Conservation (phyloP, 2,329 filamentous ascomycete species). For the Niveomyces coronatus region DNA sequence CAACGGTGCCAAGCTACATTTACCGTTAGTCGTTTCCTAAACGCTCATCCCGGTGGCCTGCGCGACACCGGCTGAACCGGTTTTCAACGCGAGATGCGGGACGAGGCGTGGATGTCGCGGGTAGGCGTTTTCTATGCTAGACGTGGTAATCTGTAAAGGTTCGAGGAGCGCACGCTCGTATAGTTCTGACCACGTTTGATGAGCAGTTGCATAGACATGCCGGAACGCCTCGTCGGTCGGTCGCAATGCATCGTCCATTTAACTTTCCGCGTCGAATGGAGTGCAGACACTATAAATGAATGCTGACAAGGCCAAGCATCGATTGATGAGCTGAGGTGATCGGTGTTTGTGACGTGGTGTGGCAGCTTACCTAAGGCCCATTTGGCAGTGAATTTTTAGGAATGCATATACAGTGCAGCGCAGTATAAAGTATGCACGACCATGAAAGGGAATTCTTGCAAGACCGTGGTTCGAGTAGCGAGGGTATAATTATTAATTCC, state of each 20-base stretch:
- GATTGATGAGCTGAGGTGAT: too few species aligned
- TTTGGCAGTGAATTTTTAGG: too few species aligned
- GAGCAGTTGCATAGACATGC: slow-evolving; percentile 6
- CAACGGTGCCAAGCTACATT: slow-evolving; percentile 1
- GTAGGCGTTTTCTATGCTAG: slow-evolving; percentile 6
- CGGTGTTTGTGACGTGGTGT: too few species aligned
- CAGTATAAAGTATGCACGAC: too few species aligned
- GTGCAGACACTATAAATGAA: too few species aligned
- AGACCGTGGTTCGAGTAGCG: too few species aligned
- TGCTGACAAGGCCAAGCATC: too few species aligned
- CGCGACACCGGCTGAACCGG: slow-evolving; percentile 1
- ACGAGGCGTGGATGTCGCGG: slow-evolving; percentile 7
- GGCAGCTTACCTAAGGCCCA: too few species aligned
- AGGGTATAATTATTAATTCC: too few species aligned
- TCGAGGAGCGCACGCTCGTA: background rate
- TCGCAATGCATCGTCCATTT: slow-evolving; percentile 5
- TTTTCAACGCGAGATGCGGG: background rate
- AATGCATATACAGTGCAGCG: too few species aligned
- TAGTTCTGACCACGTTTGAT: slow-evolving; percentile 6
- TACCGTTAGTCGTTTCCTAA: background rate
- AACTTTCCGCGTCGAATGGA: background rate
- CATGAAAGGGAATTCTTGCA: too few species aligned
- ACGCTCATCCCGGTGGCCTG: background rate
- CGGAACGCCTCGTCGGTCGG: slow-evolving; percentile 6
- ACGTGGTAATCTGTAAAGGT: background rate